Base-by-base conservation (phyloP, 306 rosid genomes). In the Vigna hirtella region DNA sequence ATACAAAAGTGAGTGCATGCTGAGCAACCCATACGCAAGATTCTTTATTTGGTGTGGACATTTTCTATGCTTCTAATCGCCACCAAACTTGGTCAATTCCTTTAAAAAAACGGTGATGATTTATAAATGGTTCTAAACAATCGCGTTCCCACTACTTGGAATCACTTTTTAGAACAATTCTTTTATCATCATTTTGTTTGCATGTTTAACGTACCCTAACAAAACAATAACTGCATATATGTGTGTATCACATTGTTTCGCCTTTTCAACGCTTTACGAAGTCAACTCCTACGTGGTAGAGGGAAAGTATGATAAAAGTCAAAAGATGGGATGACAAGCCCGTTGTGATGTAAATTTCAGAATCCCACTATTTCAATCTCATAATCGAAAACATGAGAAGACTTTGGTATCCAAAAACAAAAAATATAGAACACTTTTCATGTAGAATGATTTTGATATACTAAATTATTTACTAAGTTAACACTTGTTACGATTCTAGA, bases 71-170 rank as follows among this genome's bases (percentile, higher is more conserved):
- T 30, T 6, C 15, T 45, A 56, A 30, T 13, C 17, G 75, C 70
- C 76, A 13, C 48, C 13, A 68, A 57, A 65, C 48, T 67, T 52
- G 66, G 66, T 66, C 81, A 77, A 77, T 52, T 64, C 65, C 57
- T 38, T 42, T 16, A 16, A 15, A 40, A 59, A 32, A 20, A n/a
- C 7, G 59, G 9, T 48, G 18, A 53, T 30, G 22, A 17, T 7
- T 4, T 52, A 24, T 45, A 45, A 55, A 38, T 62, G 73, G 45
- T 20, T 66, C 43, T 34, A 20, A 63, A 48, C 15, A 50, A 75
- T 49, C 10, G 18, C 82, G 28, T 70, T 69, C 63, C 66, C 69
- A 55, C 73, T 17, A 68, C 69, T 68, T 47, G 26, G 18, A 26
- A 8, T 48, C 16, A 24, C 28, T 48, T 11, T 30, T 28, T 28